These are phyloP conservation scores for Leishmania martiniquensis DNA, from an alignment of 208 protist species.

Conservation along the genomic window DNA sequence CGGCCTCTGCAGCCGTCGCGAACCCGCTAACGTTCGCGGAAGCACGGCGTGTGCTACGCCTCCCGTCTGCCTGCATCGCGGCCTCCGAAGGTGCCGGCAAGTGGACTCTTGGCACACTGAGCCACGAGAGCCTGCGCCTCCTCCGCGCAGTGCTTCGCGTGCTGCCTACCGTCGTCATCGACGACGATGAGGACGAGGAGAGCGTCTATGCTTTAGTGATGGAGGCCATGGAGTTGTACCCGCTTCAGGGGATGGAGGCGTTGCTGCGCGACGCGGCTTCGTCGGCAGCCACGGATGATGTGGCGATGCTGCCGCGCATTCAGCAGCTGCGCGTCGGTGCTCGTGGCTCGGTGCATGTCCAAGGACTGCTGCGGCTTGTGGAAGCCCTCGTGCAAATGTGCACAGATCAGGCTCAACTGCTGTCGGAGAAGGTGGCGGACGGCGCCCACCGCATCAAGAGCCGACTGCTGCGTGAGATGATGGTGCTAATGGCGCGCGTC, in stretches of 20 bases:
- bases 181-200: constrained; percentile 56
- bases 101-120: constrained; percentile 31
- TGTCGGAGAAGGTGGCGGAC: constrained; percentile 61
- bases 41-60: constrained; percentile 26
- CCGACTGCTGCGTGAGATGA: constrained; percentile 48
- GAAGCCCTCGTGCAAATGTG: constrained; percentile 55
- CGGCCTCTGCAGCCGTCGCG: constrained; percentile 7
- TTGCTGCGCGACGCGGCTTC: constrained; percentile 41
- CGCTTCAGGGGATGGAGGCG: constrained; percentile 48
- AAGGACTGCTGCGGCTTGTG: constrained; percentile 51
- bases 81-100: background rate
- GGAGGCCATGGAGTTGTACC: constrained; percentile 47
- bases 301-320: constrained; percentile 31
- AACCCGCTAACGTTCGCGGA: constrained; percentile 27
- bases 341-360: constrained; percentile 28
- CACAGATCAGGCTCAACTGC: constrained; percentile 51
- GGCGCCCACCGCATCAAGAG: constrained; percentile 50
- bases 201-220: constrained; percentile 57
- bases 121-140: constrained; percentile 43
- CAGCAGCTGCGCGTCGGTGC: constrained; percentile 21
- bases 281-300: constrained; percentile 26
- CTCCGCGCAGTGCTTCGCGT: constrained; percentile 49
- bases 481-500: constrained; percentile 80
- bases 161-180: constrained; percentile 51
- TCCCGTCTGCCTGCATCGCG: constrained; percentile 14